A percentile compares a stretch with the other conserved stretches of the same genome.
These are phyloP conservation scores for Leucaena leucocephala DNA, from an alignment of 306 rosid genomes.

Conservation along the genomic window DNA sequence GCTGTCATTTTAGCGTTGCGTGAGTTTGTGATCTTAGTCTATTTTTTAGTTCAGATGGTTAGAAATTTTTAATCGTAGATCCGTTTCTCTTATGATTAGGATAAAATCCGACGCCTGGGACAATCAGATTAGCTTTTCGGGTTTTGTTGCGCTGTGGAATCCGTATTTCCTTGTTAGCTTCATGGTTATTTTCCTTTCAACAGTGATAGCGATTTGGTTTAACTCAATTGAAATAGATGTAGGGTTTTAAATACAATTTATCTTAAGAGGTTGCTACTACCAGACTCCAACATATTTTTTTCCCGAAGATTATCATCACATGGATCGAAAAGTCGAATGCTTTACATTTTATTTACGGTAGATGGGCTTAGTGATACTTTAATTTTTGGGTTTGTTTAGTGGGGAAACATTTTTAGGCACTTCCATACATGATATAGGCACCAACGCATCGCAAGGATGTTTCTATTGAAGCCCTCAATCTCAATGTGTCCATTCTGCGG, in stretches of 20 bases:
- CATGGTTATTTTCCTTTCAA: background rate
- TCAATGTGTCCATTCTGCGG: too few relatives aligned
- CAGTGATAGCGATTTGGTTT: constrained; percentile 2
- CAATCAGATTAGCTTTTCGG: background rate
- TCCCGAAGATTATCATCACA: background rate
- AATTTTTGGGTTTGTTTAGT: background rate
- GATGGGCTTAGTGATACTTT: background rate
- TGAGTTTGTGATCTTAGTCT: background rate
- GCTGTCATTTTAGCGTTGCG: background rate
- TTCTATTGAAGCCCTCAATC: too few relatives aligned
- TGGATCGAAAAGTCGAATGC: background rate
- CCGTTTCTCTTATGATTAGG: background rate
- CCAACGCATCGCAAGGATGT: background rate
- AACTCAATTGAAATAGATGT: background rate
- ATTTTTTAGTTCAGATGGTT: background rate
- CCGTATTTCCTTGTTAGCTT: background rate
- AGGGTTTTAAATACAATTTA: background rate
- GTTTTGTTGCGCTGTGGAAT: background rate
- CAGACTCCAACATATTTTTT: background rate
- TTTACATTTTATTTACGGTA: background rate
- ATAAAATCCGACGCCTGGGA: background rate
- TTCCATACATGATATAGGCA: background rate
- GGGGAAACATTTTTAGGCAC: background rate
- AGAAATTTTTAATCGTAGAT: background rate
- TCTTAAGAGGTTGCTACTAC: background rate